Evolutionary conservation across 1,139 yeast species (phyloP).

Genomic region (Blastobotrys niveus): DNA sequence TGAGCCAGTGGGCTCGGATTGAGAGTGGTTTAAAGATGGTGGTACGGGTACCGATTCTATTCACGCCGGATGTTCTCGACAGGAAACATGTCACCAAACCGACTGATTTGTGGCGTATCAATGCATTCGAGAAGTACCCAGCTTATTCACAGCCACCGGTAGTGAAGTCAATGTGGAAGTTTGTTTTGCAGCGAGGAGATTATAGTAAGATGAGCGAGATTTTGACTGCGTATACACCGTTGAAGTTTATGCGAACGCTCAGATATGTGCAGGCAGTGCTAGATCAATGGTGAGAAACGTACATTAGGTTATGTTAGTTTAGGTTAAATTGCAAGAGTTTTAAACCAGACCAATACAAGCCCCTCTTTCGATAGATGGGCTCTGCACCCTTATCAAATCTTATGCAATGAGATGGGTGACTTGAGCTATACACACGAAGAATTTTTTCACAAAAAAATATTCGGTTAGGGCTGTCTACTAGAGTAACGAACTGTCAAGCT

Average conservation of each 20-base stretch:
- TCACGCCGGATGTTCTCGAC: slow-evolving; percentile 14
- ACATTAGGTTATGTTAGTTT: no score
- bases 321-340: no score
- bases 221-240: slow-evolving; percentile 5
- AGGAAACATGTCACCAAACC: slow-evolving; percentile 1
- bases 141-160: neutral
- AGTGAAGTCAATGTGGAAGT: neutral
- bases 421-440: no score
- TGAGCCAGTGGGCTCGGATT: slow-evolving; percentile 9
- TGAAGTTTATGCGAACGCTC: neutral
- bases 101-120: slow-evolving; percentile 1
- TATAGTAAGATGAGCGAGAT: neutral
- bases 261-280: slow-evolving; percentile 7
- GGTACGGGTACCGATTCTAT: slow-evolving; percentile 11
- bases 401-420: no score
- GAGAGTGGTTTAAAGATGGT: neutral
- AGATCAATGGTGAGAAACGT: slow-evolving; percentile 4
- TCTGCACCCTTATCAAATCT: no score
- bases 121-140: slow-evolving; percentile 7
- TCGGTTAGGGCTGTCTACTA: no score
- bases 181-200: slow-evolving; percentile 1
- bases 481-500: no score
- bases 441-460: no score
- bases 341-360: no score
- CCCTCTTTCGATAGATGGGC: no score